These are phyloP conservation scores for Platismatia glauca DNA, from an alignment of 495 filamentous ascomycete species.

Conservation along the genomic window DNA sequence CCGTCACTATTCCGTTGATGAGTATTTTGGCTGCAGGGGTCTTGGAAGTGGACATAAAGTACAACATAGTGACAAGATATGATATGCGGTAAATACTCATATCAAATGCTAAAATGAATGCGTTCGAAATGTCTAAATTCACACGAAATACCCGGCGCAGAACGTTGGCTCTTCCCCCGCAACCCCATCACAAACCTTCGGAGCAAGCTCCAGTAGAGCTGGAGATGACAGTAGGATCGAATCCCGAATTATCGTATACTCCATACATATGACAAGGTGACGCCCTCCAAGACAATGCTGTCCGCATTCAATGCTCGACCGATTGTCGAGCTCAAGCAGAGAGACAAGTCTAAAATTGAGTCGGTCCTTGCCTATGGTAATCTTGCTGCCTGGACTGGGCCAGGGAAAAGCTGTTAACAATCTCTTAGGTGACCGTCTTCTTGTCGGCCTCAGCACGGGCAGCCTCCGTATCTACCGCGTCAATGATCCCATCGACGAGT, in stretches of 20 bases:
- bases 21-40: not conserved
- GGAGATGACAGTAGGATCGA: not conserved
- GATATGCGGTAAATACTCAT: not conserved
- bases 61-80: not conserved
- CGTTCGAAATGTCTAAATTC: not conserved
- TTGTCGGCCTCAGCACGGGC: slow-evolving; percentile 85
- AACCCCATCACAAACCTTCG: not conserved
- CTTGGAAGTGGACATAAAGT: not conserved
- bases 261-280: not conserved
- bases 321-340: slow-evolving; percentile 88
- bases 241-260: not conserved
- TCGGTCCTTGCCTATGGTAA: slow-evolving; percentile 81
- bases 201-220: not conserved
- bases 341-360: slow-evolving; percentile 94
- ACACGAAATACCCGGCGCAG: not conserved
- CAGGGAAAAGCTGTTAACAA: slow-evolving; percentile 6
- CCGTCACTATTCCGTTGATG: not conserved
- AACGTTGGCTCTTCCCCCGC: not conserved
- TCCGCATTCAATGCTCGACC: slow-evolving; percentile 95
- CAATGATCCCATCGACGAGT: slow-evolving; percentile 48
- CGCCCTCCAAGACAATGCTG: slow-evolving; percentile 54
- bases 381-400: slow-evolving; percentile 16
- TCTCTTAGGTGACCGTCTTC: slow-evolving; percentile 67
- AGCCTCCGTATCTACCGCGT: slow-evolving; percentile 84
- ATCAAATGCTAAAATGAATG: too few species aligned